A percentile compares a stretch with the other conserved stretches of the same genome.
Evolutionary conservation across 257 asterid genomes (phyloP).

Genomic region (Galeopsis tetrahit): DNA sequence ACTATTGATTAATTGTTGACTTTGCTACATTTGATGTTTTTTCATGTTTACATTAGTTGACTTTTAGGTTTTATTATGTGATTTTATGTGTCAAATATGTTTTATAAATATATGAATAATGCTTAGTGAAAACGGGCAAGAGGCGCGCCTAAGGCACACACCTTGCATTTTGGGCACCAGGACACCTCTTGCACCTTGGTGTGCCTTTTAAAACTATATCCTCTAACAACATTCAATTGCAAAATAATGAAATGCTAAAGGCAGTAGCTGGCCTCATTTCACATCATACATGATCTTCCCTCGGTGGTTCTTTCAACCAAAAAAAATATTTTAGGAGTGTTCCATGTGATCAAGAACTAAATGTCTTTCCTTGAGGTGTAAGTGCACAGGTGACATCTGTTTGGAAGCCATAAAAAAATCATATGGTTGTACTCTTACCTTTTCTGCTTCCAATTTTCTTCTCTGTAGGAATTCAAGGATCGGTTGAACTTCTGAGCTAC

Average conservation of each 20-base stretch:
- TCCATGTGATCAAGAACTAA: conserved; percentile 5
- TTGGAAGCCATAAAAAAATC: conserved; percentile 8
- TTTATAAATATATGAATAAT: too few relatives aligned
- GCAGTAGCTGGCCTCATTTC: conserved; percentile 27
- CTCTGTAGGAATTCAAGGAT: conserved; percentile 91
- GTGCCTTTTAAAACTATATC: too few relatives aligned
- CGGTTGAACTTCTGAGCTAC: conserved; percentile 82
- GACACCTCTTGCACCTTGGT: too few relatives aligned
- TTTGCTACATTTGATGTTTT: too few relatives aligned
- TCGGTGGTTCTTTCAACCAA: conserved; percentile 14
- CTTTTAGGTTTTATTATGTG: too few relatives aligned
- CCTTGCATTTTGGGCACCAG: too few relatives aligned
- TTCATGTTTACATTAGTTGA: too few relatives aligned
- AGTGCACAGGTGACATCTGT: conserved; percentile 6
- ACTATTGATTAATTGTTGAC: too few relatives aligned
- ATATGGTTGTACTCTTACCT: conserved; percentile 53
- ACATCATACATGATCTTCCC: conserved; percentile 19
- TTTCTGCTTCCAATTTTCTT: conserved; percentile 82
- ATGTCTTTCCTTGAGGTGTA: conserved; percentile 9
- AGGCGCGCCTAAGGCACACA: too few relatives aligned
- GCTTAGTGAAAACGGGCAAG: too few relatives aligned
- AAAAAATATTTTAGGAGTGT: conserved; percentile 17
- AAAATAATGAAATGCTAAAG: conserved; percentile 6
- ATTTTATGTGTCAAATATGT: too few relatives aligned
- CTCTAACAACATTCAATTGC: neutral